Evolutionary conservation across 306 rosid genomes (phyloP), one percentile per base, ranked within the genome.

Genomic region (Purshia tridentata): DNA sequence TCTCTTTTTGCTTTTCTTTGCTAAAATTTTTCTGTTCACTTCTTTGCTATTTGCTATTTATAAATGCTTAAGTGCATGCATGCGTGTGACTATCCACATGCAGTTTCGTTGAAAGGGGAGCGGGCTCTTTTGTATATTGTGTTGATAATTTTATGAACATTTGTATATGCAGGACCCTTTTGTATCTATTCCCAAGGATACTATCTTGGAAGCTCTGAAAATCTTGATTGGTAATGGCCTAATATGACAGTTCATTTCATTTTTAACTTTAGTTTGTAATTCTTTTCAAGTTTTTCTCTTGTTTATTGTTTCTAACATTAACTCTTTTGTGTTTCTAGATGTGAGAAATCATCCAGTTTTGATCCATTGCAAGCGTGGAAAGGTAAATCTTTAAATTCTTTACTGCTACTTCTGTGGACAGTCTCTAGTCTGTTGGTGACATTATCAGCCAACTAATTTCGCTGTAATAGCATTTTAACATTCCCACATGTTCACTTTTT

Each of bases 121-220:
- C 12, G 4, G 65, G 18, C 44, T 61, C 10, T 61, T 23, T 51
- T 69, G 48, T n/a, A 13, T 52, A 55, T 41, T n/a, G 51, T 48
- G 62, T n/a, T 50, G 69, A 51, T 56, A 35, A 78, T 35, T 75
- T 55, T 39, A 11, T 41, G 48, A 14, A 14, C 46, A 4, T 51
- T 61, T 72, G 70, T 49, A 48, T 69, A 48, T 85, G 80, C 86
- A 92, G 96, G 97, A 92, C 58, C 77, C 87, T 64, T 80, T 82
- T 56, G 78, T 76, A 58, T 86, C 91, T 44, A 74, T 78, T 74
- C 87, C 81, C 16, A 81, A 53, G 71, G 90, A 81, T 72, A 81
- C 91, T 13, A 87, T 92, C 72, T 85, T 87, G 83, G 90, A 86
- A 58, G 97, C 98, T 29, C 82, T 92, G 82, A 84, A 82, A 82